A percentile compares a stretch with the other conserved stretches of the same genome.
These are phyloP conservation scores for Ceratorhiza oryzae-sativae DNA, from an alignment of 1,284 basidiomycete genomes.

Conservation along the genomic window DNA sequence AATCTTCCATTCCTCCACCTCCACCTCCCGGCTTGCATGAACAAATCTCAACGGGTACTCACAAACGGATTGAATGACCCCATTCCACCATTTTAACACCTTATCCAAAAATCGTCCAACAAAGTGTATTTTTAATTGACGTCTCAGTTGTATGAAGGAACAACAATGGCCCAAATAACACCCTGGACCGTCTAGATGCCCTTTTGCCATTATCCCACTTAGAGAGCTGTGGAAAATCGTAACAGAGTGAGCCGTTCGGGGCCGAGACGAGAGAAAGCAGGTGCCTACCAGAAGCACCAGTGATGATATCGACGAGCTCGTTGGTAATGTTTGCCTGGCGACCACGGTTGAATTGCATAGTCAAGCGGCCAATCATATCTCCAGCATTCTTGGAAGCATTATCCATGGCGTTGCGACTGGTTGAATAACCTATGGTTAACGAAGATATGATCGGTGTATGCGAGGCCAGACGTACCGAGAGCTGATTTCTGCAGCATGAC, in stretches of 20 bases:
- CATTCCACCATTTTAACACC: no score
- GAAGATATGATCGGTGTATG: background rate
- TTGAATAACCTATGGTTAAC: slow-evolving; percentile 38
- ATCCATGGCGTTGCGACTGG: slow-evolving; percentile 98
- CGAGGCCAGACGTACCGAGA: slow-evolving; percentile 63
- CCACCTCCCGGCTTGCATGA: background rate
- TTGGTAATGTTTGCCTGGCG: slow-evolving; percentile 98
- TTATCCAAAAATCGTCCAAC: background rate
- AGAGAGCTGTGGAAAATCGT: background rate
- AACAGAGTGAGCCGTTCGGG: background rate
- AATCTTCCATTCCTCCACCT: background rate
- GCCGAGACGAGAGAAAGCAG: background rate
- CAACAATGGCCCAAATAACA: background rate
- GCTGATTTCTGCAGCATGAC: slow-evolving; percentile 94
- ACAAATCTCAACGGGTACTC: background rate
- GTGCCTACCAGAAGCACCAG: slow-evolving; percentile 61
- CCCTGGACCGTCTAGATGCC: background rate
- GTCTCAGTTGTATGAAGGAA: background rate
- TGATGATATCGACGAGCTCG: slow-evolving; percentile 94
- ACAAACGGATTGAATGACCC: no score
- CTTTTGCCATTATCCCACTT: slow-evolving; percentile 1
- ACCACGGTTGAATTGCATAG: slow-evolving; percentile 98
- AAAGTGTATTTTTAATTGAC: background rate
- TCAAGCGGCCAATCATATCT: slow-evolving; percentile 87
- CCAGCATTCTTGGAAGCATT: slow-evolving; percentile 98